A percentile compares a stretch with the other conserved stretches of the same genome.
Evolutionary conservation across 2,329 filamentous ascomycete genomes (phyloP).

Genomic region (Allantophomopsis lycopodina): DNA sequence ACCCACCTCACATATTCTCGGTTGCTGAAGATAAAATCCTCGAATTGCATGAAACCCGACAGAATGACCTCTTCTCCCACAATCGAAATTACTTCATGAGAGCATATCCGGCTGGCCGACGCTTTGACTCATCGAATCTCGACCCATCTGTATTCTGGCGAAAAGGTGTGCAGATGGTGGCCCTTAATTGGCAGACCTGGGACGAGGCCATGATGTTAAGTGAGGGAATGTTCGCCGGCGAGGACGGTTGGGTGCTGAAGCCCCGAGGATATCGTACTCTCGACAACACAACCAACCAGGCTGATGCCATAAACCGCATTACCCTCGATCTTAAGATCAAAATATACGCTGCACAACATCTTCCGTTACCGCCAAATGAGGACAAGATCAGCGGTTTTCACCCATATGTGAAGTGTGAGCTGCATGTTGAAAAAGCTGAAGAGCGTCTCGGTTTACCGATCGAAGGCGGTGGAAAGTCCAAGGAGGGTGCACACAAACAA

Average conservation of each 20-base stretch:
- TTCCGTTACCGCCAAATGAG: conserved; percentile 48
- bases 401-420: conserved; percentile 64
- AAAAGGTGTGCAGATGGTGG: conserved; percentile 79
- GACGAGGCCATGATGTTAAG: conserved; percentile 96
- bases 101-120: conserved; percentile 72
- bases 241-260: conserved; percentile 76
- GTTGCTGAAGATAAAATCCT: conserved; percentile 52
- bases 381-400: conserved; percentile 38
- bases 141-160: conserved; percentile 80
- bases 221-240: conserved; percentile 76
- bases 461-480: conserved; percentile 32
- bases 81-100: conserved; percentile 77
- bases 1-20: conserved; percentile 53
- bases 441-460: conserved; percentile 19
- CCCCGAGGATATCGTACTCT: conserved; percentile 54
- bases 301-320: conserved; percentile 22
- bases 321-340: conserved; percentile 57
- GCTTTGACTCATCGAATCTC: conserved; percentile 74
- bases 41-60: conserved; percentile 39
- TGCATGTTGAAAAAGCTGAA: conserved; percentile 58
- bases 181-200: conserved; percentile 85
- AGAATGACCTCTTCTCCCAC: conserved; percentile 56
- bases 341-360: conserved; percentile 62
- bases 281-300: conserved; percentile 5
- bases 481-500: conserved; percentile 44